A percentile compares a stretch with the other conserved stretches of the same genome.
These are phyloP conservation scores for Lipomyces mesembrius DNA, from an alignment of 805 yeast genomes.

Conservation along the genomic window DNA sequence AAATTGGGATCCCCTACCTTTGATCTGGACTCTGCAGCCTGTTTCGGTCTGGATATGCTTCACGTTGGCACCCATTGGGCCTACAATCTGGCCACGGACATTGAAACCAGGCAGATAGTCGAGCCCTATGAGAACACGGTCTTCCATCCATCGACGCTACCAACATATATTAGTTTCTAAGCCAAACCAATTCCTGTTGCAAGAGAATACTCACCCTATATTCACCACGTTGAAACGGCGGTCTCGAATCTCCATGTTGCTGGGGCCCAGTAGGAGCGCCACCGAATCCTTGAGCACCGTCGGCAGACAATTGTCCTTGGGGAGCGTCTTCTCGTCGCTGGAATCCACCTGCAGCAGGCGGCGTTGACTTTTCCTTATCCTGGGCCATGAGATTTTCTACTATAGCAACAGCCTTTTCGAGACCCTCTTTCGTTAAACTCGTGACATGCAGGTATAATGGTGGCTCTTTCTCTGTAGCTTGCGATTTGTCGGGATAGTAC, in stretches of 20 bases:
- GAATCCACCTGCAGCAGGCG: slow-evolving; percentile 19
- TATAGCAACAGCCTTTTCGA: slow-evolving; percentile 66
- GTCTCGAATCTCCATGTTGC: slow-evolving; percentile 12
- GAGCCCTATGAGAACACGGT: slow-evolving; percentile 37
- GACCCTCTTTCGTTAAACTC: slow-evolving; percentile 54
- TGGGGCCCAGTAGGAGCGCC: slow-evolving; percentile 10
- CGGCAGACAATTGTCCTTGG: background rate
- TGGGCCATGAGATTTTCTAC: slow-evolving; percentile 58
- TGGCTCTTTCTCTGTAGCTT: slow-evolving; percentile 45
- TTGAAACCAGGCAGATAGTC: slow-evolving; percentile 40
- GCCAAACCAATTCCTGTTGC: background rate
- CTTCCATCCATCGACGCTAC: slow-evolving; percentile 39
- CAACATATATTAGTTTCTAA: background rate
- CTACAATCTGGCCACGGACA: slow-evolving; percentile 46
- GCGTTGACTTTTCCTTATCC: slow-evolving; percentile 35
- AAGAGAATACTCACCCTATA: slow-evolving; percentile 15
- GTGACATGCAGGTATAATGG: slow-evolving; percentile 55
- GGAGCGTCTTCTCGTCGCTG: slow-evolving; percentile 2
- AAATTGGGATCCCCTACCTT: slow-evolving; percentile 47
- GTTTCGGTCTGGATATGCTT: slow-evolving; percentile 47
- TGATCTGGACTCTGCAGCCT: slow-evolving; percentile 45
- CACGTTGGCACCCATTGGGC: slow-evolving; percentile 46
- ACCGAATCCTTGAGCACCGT: background rate
- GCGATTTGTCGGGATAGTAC: slow-evolving; percentile 46
- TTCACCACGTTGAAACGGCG: slow-evolving; percentile 17